Percentiles rank a stretch among this genome's conserved stretches.
Evolutionary conservation across 768 basidiomycete genomes (phyloP).

Genomic region (Austroboletus festivus): DNA sequence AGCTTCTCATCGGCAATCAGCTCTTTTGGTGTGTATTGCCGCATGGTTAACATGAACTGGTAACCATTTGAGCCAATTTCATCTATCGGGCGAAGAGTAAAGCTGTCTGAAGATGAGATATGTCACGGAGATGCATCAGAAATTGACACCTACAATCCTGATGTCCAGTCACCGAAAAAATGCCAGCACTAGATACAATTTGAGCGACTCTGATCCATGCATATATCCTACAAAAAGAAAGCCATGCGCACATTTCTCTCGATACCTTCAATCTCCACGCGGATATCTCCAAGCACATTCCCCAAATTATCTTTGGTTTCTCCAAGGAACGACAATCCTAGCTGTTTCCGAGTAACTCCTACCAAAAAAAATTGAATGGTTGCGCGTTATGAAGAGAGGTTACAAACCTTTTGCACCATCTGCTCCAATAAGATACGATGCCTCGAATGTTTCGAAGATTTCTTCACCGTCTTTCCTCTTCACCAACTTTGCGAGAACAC

Average conservation of each 20-base stretch:
- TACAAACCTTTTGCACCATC: conserved; percentile 38
- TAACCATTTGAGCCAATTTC: conserved; percentile 13
- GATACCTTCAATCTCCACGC: conserved; percentile 28
- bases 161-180: conserved; percentile 9
- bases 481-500: conserved; percentile 37
- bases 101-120: not conserved
- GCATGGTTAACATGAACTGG: conserved; percentile 1
- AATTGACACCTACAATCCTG: not conserved
- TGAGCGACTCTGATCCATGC: not conserved
- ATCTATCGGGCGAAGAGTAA: conserved; percentile 1
- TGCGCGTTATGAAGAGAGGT: not conserved
- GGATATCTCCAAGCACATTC: conserved; percentile 37
- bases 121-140: not conserved
- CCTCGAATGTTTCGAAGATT: conserved; percentile 24
- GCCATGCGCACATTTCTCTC: conserved; percentile 21
- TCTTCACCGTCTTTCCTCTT: conserved; percentile 24
- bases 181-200: conserved; percentile 22
- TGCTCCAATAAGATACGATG: conserved; percentile 38
- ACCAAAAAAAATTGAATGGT: not conserved
- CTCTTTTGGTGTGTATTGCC: conserved; percentile 7
- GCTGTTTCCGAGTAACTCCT: conserved; percentile 38
- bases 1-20: conserved; percentile 17
- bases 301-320: conserved; percentile 31
- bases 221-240: not conserved
- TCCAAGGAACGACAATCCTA: conserved; percentile 42